Conservation (phyloP, 176 grass and related monocot genomes). For the Bonia amplexicaulis region DNA sequence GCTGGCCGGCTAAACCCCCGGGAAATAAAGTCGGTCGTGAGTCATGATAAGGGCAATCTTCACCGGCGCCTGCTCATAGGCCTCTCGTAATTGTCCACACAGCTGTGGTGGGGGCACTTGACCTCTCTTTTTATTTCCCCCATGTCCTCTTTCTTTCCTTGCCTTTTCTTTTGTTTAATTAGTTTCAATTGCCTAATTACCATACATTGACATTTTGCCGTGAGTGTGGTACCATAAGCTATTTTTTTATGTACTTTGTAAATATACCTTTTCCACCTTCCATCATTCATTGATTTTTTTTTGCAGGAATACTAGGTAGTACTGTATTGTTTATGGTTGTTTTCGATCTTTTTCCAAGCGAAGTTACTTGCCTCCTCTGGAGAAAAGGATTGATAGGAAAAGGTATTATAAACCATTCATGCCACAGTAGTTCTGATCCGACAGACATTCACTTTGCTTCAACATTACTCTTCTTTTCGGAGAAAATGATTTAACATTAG, state of each 20-base stretch:
- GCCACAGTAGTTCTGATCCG: background rate
- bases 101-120: constrained; percentile 28
- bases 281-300: background rate
- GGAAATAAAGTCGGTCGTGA: constrained; percentile 6
- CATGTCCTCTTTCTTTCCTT: background rate
- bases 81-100: constrained; percentile 20
- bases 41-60: constrained; percentile 28
- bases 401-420: background rate
- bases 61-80: background rate
- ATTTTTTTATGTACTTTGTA: background rate
- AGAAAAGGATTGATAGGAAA: background rate
- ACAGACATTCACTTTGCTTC: constrained; percentile 31
- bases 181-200: background rate
- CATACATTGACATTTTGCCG: background rate
- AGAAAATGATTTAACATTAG: background rate
- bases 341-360: background rate
- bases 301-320: background rate
- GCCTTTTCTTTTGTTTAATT: background rate
- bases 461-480: background rate
- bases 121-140: background rate
- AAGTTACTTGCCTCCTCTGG: background rate
- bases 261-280: background rate
- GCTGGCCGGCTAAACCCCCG: background rate
- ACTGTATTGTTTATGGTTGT: background rate
- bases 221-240: background rate